Conservation (phyloP, 768 basidiomycete species). For the Pisolithus orientalis region DNA sequence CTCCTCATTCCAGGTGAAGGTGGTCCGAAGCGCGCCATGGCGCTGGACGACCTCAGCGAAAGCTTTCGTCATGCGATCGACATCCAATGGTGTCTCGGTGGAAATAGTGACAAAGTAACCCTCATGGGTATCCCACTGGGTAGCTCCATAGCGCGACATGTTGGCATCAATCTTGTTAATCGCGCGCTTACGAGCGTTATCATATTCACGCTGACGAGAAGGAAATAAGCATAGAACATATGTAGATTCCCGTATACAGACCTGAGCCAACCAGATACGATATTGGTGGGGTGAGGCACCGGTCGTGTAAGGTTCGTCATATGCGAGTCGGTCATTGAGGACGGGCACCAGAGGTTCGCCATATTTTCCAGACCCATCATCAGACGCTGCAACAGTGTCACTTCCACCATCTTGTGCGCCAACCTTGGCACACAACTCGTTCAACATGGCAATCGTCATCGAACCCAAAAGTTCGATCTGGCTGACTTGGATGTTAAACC, state of each 20-base stretch:
- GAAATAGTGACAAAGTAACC: conserved; percentile 13
- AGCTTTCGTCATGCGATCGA: conserved; percentile 22
- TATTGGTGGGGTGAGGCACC: conserved; percentile 19
- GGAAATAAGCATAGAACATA: background rate
- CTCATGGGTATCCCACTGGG: conserved; percentile 28
- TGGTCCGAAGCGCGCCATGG: conserved; percentile 24
- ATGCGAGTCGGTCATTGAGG: conserved; percentile 26
- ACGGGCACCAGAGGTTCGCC: conserved; percentile 23
- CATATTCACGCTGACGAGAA: conserved; percentile 15
- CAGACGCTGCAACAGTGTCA: conserved; percentile 4
- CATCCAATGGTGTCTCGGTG: conserved; percentile 20
- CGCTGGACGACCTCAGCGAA: conserved; percentile 22
- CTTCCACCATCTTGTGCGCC: conserved; percentile 5
- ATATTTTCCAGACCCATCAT: conserved; percentile 23
- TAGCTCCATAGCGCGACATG: conserved; percentile 29
- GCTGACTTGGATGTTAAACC: conserved; percentile 20
- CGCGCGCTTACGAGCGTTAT: conserved; percentile 24
- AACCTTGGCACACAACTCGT: conserved; percentile 19
- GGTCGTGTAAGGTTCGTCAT: conserved; percentile 25
- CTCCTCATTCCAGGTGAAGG: conserved; percentile 25
- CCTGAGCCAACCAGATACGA: conserved; percentile 29
- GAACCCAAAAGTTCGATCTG: conserved; percentile 14
- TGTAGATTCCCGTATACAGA: conserved; percentile 2
- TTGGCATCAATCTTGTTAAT: conserved; percentile 23
- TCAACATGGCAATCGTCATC: conserved; percentile 16